Conservation (phyloP, 2,329 filamentous ascomycete genomes). For the Monosporascus sp. region DNA sequence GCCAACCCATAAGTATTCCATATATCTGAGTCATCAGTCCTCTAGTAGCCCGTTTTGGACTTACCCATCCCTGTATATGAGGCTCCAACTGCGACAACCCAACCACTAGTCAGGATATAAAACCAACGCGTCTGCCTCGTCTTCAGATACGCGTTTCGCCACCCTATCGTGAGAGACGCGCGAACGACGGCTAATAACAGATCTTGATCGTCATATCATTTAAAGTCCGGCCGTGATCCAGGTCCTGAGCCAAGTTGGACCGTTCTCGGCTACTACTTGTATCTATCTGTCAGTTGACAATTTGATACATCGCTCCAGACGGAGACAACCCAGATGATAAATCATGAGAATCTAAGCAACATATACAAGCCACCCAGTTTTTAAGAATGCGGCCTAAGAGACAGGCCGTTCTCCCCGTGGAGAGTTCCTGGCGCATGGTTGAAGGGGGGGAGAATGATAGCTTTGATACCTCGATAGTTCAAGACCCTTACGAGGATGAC, state of each 20-base stretch:
- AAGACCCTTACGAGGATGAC: slow-evolving; percentile 38
- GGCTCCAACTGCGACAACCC: neutral
- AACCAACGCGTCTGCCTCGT: slow-evolving; percentile 1
- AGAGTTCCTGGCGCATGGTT: slow-evolving; percentile 56
- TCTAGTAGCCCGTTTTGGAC: neutral
- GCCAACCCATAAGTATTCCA: neutral
- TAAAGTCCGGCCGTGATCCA: too few species aligned
- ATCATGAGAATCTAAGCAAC: slow-evolving; percentile 3
- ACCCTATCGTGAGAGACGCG: neutral
- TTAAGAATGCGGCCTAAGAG: slow-evolving; percentile 18
- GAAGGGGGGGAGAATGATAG: slow-evolving; percentile 55
- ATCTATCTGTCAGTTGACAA: too few species aligned
- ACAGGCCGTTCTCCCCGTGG: slow-evolving; percentile 33
- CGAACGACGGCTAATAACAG: too few species aligned
- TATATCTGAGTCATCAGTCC: slow-evolving; percentile 1
- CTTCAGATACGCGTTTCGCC: neutral
- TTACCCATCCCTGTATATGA: neutral
- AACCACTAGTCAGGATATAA: neutral
- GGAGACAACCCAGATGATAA: neutral
- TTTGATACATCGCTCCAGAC: too few species aligned
- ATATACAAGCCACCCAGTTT: neutral
- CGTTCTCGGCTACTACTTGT: too few species aligned
- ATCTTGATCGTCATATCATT: too few species aligned
- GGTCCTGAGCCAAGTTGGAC: too few species aligned
- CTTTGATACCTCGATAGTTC: slow-evolving; percentile 51